These are phyloP conservation scores for Neopestalotiopsis clavispora DNA, from an alignment of 2,329 filamentous ascomycete genomes.

Conservation along the genomic window DNA sequence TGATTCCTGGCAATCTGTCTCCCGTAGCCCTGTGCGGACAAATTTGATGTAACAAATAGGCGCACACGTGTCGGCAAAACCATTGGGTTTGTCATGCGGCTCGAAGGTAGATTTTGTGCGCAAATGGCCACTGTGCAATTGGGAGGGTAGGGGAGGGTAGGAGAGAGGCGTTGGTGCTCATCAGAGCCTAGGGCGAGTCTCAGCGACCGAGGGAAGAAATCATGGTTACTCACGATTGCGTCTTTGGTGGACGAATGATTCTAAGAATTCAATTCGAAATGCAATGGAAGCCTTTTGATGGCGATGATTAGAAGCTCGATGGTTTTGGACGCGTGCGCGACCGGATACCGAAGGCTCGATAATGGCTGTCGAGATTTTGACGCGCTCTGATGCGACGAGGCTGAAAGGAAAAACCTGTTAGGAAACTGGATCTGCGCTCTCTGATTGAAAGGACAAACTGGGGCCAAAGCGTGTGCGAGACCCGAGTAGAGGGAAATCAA, in stretches of 20 bases:
- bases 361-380: slow-evolving; percentile 10
- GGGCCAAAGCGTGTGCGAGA: background rate
- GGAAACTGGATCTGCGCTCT: background rate
- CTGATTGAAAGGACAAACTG: background rate
- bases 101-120: background rate
- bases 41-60: background rate
- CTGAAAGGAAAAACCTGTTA: slow-evolving; percentile 3
- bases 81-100: background rate
- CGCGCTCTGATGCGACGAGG: slow-evolving; percentile 11
- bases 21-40: background rate
- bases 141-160: background rate
- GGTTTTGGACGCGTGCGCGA: background rate
- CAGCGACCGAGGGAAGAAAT: background rate
- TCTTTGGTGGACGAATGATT: background rate
- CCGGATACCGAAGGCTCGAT: background rate
- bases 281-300: background rate
- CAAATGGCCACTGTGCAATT: background rate
- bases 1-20: background rate
- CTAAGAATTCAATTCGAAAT: background rate
- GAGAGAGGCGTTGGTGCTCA: background rate
- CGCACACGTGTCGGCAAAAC: background rate
- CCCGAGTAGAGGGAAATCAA: background rate
- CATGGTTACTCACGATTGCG: background rate
- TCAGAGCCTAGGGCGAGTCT: background rate
- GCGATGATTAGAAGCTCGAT: background rate